A percentile compares a stretch with the other conserved stretches of the same genome.
Conservation (phyloP, 495 filamentous ascomycete genomes). For the Xylaria venustula region DNA sequence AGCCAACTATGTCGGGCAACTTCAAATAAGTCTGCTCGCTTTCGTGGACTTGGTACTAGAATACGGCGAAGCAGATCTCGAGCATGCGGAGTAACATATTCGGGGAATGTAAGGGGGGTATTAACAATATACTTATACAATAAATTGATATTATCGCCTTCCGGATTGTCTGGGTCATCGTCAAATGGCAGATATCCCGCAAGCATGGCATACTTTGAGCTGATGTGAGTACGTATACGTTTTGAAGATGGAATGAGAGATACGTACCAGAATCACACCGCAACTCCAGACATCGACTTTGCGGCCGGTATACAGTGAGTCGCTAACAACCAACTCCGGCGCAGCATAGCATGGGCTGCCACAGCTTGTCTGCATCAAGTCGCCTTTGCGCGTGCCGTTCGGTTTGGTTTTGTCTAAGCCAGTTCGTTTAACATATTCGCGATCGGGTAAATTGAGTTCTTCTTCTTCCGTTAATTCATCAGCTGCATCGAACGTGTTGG, state of each 20-base stretch:
- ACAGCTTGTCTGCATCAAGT: conserved; percentile 79
- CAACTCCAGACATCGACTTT: conserved; percentile 99
- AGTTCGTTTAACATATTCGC: conserved; percentile 77
- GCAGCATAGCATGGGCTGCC: conserved; percentile 94
- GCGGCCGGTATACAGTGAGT: conserved; percentile 92
- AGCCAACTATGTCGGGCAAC: conserved; percentile 98
- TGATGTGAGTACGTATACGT: background rate
- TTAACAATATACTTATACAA: conserved; percentile 99
- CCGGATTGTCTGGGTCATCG: conserved; percentile 96
- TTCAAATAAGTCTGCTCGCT: conserved; percentile 94
- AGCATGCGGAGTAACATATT: conserved; percentile 98
- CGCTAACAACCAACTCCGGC: conserved; percentile 95
- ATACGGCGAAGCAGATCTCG: conserved; percentile 90
- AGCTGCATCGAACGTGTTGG: conserved; percentile 88
- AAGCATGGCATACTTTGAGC: conserved; percentile 89
- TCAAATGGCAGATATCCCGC: conserved; percentile 99
- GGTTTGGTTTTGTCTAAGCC: conserved; percentile 64
- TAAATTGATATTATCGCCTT: conserved; percentile 98
- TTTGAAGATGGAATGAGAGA: background rate
- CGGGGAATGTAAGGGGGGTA: conserved; percentile 94
- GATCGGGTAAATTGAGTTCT: conserved; percentile 80
- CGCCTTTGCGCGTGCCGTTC: conserved; percentile 62
- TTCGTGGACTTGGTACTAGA: conserved; percentile 92
- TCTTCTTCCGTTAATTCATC: conserved; percentile 90
- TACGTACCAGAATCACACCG: conserved; percentile 92